These are phyloP conservation scores for Ceratocystiopsis brevicomis DNA, from an alignment of 2,329 filamentous ascomycete species.

Conservation along the genomic window DNA sequence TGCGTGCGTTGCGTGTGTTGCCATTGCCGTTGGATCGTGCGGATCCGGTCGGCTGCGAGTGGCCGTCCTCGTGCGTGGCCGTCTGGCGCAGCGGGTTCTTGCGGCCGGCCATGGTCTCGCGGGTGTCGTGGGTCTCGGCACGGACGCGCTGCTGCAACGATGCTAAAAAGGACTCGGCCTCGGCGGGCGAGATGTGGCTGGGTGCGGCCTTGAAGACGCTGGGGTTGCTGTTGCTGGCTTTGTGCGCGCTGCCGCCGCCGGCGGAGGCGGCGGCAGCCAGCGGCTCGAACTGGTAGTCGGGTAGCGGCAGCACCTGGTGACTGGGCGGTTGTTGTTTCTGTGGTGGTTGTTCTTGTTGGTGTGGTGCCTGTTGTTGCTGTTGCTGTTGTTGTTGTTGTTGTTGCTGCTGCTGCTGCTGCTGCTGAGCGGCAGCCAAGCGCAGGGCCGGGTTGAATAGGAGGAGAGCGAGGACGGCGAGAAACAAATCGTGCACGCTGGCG, in stretches of 20 bases:
- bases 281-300: too few relatives aligned
- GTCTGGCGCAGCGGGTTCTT: background rate
- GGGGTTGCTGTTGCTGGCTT: background rate
- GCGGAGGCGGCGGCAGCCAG: background rate
- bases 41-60: background rate
- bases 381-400: slow-evolving; percentile 5
- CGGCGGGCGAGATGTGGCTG: slow-evolving; percentile 12
- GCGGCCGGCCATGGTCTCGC: background rate
- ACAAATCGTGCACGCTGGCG: slow-evolving; percentile 25
- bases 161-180: slow-evolving; percentile 11
- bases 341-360: background rate
- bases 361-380: slow-evolving; percentile 2
- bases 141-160: slow-evolving; percentile 6
- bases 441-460: slow-evolving; percentile 38
- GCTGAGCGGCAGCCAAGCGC: slow-evolving; percentile 41
- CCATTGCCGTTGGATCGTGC: background rate
- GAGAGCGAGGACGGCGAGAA: slow-evolving; percentile 34
- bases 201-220: slow-evolving; percentile 2
- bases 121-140: slow-evolving; percentile 8
- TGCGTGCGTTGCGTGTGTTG: slow-evolving; percentile 16
- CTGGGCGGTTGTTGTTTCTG: background rate
- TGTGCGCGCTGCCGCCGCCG: too few relatives aligned
- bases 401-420: slow-evolving; percentile 30
- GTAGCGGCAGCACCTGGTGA: too few relatives aligned
- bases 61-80: slow-evolving; percentile 6